Base-by-base conservation (phyloP, 208 protist species). In the Wallacemonas rigidus region DNA sequence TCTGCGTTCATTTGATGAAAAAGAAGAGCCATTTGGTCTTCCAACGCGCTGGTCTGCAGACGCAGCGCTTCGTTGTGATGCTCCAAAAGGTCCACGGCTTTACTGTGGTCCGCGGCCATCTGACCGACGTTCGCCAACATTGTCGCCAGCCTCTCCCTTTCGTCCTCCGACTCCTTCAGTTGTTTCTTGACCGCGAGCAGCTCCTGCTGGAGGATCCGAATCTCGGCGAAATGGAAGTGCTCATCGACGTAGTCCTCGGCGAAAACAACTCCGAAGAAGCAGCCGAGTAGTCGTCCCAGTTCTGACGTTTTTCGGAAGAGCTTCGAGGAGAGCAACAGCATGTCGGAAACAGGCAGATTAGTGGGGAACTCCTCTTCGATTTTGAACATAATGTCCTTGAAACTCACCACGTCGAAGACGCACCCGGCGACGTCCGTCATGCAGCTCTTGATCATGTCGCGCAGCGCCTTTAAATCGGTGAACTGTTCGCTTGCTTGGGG, bases 11-110 rank as follows among this genome's bases (percentile, higher is more conserved):
- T 71, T 54, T 96, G 92, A 9, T 93, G 87, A 58, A 98, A 97
- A 1, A 98, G 87, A 56, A 96, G 69, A 58, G 90, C 90, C 94
- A 98, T 98, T 64, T 98, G 92, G 69, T 98, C 94, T 76, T 98
- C 88, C 17, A 97, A 67, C 12, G 84, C 91, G 26, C 54, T 93
- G 35, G 85, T 94, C 44, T 94, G 90, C 51, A 93, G 80, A 71
- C 93, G 85, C 44, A 97, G 80, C 17, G 83, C 88, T 15, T 84
- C 73, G 74, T 95, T 96, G 65, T 88, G 93, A n/a, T 89, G 81
- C 71, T 97, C 90, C 12, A 97, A 78, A 26, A 92, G 63, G 63
- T 96, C 88, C 35, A 98, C 88, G 0, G 89, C 86, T 51, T 86
- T 89, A 40, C 86, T 86, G 70, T 95, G 88, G 65, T 94, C 89